Percentiles rank a stretch among this genome's conserved stretches.
Conservation (phyloP, 2,329 filamentous ascomycete genomes). For the Cytospora chrysosperma region DNA sequence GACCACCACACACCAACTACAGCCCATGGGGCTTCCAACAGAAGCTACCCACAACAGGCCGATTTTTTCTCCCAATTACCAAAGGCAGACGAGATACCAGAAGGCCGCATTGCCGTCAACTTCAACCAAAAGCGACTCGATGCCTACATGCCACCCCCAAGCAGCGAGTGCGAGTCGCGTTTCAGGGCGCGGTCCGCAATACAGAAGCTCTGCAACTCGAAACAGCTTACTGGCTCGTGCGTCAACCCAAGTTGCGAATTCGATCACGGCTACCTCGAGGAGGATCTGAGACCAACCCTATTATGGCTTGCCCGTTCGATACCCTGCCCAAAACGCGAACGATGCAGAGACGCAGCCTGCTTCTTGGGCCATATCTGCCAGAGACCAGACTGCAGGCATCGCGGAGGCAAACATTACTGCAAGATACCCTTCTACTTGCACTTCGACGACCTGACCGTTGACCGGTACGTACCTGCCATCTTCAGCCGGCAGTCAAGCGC, state of each 20-base stretch:
- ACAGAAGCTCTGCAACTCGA: conserved; percentile 26
- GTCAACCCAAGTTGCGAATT: conserved; percentile 32
- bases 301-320: conserved; percentile 32
- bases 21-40: conserved; percentile 10
- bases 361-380: conserved; percentile 35
- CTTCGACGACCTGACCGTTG: conserved; percentile 24
- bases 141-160: conserved; percentile 29
- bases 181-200: conserved; percentile 28
- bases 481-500: background rate
- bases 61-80: conserved; percentile 26
- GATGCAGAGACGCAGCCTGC: conserved; percentile 31
- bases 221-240: conserved; percentile 26
- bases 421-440: conserved; percentile 29
- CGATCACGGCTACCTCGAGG: conserved; percentile 30
- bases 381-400: conserved; percentile 32
- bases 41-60: conserved; percentile 8
- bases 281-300: conserved; percentile 30
- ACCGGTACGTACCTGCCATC: conserved; percentile 7
- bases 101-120: conserved; percentile 32
- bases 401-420: conserved; percentile 34
- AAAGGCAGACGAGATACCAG: conserved; percentile 30
- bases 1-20: conserved; percentile 3
- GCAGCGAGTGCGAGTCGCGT: conserved; percentile 21
- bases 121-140: conserved; percentile 32
- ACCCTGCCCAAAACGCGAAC: conserved; percentile 31